A percentile compares a stretch with the other conserved stretches of the same genome.
phyloP scores from a whole-genome alignment of 2,329 filamentous ascomycete genomes.

The Ophiostoma triangulosporum region DNA sequence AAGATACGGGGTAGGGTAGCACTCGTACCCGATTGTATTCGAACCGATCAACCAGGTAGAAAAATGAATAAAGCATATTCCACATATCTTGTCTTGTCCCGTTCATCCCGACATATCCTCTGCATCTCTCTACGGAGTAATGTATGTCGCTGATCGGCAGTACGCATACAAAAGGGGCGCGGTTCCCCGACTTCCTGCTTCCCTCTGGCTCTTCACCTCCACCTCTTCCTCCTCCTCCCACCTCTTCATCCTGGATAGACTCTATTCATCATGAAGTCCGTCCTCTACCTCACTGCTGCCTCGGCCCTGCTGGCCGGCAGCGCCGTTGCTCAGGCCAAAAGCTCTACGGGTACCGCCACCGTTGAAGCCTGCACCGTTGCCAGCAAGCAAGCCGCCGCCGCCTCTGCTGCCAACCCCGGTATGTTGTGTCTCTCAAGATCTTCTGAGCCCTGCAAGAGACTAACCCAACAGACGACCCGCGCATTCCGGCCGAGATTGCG shows the following conservation, averaged over 20 bases:
- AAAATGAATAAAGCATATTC: not conserved
- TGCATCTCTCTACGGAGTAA: not conserved
- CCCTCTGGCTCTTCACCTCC: not conserved
- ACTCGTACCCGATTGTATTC: no score
- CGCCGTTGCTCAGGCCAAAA: not conserved
- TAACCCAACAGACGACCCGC: constrained; percentile 16
- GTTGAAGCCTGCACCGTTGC: constrained; percentile 7
- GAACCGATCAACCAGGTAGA: not conserved
- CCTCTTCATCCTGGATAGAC: not conserved
- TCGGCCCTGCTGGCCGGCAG: not conserved
- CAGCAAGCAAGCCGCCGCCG: constrained; percentile 13
- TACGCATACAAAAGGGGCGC: not conserved
- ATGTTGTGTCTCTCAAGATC: not conserved
- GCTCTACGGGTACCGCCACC: no score
- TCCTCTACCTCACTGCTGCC: not conserved
- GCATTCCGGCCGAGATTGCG: constrained; percentile 25
- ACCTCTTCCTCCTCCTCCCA: not conserved
- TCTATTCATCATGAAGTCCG: not conserved
- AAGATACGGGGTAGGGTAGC: no score
- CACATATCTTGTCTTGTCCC: not conserved
- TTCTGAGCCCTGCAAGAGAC: not conserved
- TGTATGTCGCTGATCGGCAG: not conserved
- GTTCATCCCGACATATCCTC: not conserved
- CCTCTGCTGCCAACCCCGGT: constrained; percentile 3
- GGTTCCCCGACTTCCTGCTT: not conserved